These are phyloP conservation scores for Scedosporium dehoogii DNA, from an alignment of 2,329 filamentous ascomycete species.

Conservation along the genomic window DNA sequence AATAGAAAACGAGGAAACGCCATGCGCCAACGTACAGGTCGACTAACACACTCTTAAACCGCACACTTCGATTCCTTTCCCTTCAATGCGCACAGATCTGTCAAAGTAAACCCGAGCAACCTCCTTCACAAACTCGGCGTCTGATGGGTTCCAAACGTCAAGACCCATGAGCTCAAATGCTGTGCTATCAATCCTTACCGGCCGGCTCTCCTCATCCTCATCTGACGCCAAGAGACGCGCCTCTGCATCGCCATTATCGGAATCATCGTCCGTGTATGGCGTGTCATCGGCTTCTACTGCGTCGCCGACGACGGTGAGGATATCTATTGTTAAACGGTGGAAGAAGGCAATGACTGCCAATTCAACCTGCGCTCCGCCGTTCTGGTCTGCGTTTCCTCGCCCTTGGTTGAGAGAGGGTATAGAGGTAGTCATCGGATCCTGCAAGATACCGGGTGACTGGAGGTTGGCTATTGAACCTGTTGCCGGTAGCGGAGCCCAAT, in stretches of 20 bases:
- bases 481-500: slow-evolving; percentile 29
- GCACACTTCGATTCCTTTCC: slow-evolving; percentile 64
- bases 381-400: slow-evolving; percentile 20
- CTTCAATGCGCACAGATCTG: slow-evolving; percentile 51
- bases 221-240: slow-evolving; percentile 8
- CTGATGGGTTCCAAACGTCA: slow-evolving; percentile 64
- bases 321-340: slow-evolving; percentile 60
- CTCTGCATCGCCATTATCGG: slow-evolving; percentile 25
- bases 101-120: slow-evolving; percentile 57
- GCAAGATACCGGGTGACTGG: slow-evolving; percentile 6
- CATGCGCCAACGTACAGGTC: neutral
- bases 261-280: slow-evolving; percentile 17
- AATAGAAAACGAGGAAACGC: neutral
- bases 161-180: slow-evolving; percentile 64
- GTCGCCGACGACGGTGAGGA: slow-evolving; percentile 53
- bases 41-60: slow-evolving; percentile 57
- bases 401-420: slow-evolving; percentile 32
- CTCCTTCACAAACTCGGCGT: slow-evolving; percentile 58
- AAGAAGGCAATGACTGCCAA: slow-evolving; percentile 73
- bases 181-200: slow-evolving; percentile 49
- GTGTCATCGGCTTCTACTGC: slow-evolving; percentile 32
- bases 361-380: slow-evolving; percentile 44
- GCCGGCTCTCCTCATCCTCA: slow-evolving; percentile 17
- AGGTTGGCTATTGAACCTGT: slow-evolving; percentile 6
- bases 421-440: slow-evolving; percentile 24